These are phyloP conservation scores for Amphirosellinia nigrospora DNA, from an alignment of 495 filamentous ascomycete genomes.

Conservation along the genomic window DNA sequence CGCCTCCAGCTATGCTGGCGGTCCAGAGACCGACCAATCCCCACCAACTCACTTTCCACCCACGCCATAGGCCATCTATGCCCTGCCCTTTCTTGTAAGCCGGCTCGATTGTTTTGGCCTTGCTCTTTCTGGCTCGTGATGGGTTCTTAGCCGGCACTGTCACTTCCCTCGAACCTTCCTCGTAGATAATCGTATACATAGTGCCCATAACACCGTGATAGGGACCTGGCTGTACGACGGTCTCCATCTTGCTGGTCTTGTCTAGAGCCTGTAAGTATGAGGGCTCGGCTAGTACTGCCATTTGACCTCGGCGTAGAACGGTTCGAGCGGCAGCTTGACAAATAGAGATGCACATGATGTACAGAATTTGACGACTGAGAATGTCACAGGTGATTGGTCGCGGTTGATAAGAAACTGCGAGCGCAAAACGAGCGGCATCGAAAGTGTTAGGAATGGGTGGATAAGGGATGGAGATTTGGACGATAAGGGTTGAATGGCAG, in stretches of 20 bases:
- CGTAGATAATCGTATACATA: constrained; percentile 83
- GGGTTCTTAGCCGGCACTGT: constrained; percentile 41
- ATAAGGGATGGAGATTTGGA: constrained; percentile 88
- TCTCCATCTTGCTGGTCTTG: constrained; percentile 58
- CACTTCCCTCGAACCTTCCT: constrained; percentile 69
- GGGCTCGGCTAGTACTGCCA: constrained; percentile 60
- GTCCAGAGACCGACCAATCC: constrained; percentile 86
- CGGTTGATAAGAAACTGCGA: constrained; percentile 80
- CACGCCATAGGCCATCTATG: constrained; percentile 82
- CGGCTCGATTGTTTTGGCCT: constrained; percentile 47
- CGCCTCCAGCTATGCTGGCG: constrained; percentile 49
- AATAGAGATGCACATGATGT: constrained; percentile 79
- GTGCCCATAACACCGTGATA: constrained; percentile 86
- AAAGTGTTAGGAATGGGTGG: constrained; percentile 77
- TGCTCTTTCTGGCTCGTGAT: constrained; percentile 38
- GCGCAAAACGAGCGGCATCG: constrained; percentile 81
- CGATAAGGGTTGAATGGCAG: constrained; percentile 71
- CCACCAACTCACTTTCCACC: constrained; percentile 97
- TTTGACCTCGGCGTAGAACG: constrained; percentile 85
- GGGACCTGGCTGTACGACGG: constrained; percentile 72
- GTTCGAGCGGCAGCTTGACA: constrained; percentile 90
- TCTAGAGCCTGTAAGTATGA: constrained; percentile 53
- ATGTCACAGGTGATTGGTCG: constrained; percentile 77
- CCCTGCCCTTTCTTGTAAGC: constrained; percentile 76
- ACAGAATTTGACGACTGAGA: constrained; percentile 78